A percentile compares a stretch with the other conserved stretches of the same genome.
Evolutionary conservation across 768 basidiomycete genomes (phyloP).

Genomic region (Tricholoma bakamatsutake): DNA sequence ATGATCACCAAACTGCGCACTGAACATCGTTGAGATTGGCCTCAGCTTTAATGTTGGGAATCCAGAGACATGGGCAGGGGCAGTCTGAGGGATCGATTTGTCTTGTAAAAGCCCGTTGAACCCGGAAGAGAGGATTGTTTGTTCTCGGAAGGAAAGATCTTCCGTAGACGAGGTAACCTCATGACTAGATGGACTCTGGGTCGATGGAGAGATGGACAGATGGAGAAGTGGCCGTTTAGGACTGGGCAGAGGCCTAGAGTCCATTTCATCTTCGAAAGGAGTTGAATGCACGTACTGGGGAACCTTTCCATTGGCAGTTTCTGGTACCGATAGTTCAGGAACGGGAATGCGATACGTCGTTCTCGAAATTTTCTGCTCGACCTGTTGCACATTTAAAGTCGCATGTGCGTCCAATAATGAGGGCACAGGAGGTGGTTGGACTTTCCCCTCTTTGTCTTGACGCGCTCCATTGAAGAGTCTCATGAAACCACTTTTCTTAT

Average conservation of each 20-base stretch:
- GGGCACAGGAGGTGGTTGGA: constrained; percentile 53
- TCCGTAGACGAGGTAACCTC: constrained; percentile 17
- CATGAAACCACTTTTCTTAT: constrained; percentile 82
- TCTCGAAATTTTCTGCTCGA: constrained; percentile 19
- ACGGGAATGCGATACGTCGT: constrained; percentile 35
- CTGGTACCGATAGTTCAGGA: constrained; percentile 33
- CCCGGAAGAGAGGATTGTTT: constrained; percentile 15
- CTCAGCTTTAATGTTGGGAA: constrained; percentile 67
- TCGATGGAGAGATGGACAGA: constrained; percentile 36
- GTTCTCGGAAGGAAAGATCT: constrained; percentile 19
- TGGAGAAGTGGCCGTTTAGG: constrained; percentile 33
- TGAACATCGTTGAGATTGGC: constrained; percentile 73
- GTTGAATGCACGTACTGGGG: constrained; percentile 10
- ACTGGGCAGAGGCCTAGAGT: constrained; percentile 14
- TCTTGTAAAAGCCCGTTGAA: constrained; percentile 19
- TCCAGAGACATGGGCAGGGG: constrained; percentile 55
- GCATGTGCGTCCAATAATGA: constrained; percentile 34
- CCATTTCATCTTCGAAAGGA: background rate
- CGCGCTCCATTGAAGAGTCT: constrained; percentile 60
- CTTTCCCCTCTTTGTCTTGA: constrained; percentile 42
- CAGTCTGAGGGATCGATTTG: constrained; percentile 43
- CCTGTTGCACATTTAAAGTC: constrained; percentile 20
- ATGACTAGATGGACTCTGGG: constrained; percentile 16
- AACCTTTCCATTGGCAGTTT: constrained; percentile 19
- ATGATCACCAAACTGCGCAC: constrained; percentile 56